Conservation (phyloP, 768 basidiomycete species). For the Rickenella mellea region DNA sequence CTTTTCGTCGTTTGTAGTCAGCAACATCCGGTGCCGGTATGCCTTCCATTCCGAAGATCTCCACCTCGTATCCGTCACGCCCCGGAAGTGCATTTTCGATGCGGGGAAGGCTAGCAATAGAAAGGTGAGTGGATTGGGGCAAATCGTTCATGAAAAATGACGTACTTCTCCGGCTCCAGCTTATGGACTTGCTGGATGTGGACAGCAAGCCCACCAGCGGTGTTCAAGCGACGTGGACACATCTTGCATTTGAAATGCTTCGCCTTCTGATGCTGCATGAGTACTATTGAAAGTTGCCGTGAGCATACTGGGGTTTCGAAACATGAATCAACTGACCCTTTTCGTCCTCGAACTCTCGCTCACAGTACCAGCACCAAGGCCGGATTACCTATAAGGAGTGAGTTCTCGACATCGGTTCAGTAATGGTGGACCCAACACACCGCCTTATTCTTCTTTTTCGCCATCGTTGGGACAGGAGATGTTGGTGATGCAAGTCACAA, state of each 20-base stretch:
- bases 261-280: conserved; percentile 99
- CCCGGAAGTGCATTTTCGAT: conserved; percentile 96
- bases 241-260: conserved; percentile 98
- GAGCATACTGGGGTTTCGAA: background rate
- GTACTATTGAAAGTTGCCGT: conserved; percentile 39
- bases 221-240: conserved; percentile 92
- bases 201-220: conserved; percentile 94
- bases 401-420: background rate
- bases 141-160: conserved; percentile 2
- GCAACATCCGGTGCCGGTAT: conserved; percentile 90
- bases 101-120: conserved; percentile 49
- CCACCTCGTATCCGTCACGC: conserved; percentile 94
- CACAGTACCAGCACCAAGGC: conserved; percentile 99
- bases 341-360: conserved; percentile 98
- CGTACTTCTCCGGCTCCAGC: conserved; percentile 88
- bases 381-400: conserved; percentile 51
- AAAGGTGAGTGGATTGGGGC: background rate
- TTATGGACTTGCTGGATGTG: conserved; percentile 99
- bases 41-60: conserved; percentile 99
- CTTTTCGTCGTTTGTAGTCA: conserved; percentile 93
- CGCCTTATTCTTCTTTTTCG: conserved; percentile 49
- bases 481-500: too few species aligned
- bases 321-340: conserved; percentile 54
- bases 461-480: too few species aligned
- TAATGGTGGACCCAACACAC: conserved; percentile 14